These are phyloP conservation scores for Lasiosphaeris hirsuta DNA, from an alignment of 495 filamentous ascomycete genomes.

Conservation along the genomic window DNA sequence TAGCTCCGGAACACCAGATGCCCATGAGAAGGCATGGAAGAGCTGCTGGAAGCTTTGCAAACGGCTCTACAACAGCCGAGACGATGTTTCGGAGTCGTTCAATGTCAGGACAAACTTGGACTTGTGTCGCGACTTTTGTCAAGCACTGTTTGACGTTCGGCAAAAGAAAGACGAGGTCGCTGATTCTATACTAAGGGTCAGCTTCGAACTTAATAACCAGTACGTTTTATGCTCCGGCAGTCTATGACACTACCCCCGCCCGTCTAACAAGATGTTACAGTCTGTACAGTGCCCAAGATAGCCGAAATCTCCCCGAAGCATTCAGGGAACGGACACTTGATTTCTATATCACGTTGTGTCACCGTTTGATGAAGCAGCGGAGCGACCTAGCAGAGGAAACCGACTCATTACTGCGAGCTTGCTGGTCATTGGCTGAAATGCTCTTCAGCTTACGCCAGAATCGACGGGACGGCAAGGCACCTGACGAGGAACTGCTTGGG, in stretches of 20 bases:
- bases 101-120: constrained; percentile 77
- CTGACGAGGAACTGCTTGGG: constrained; percentile 79
- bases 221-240: constrained; percentile 19
- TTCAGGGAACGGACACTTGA: constrained; percentile 88
- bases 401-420: constrained; percentile 77
- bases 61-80: constrained; percentile 75
- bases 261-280: constrained; percentile 30
- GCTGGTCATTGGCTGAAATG: constrained; percentile 91
- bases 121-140: constrained; percentile 87
- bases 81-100: constrained; percentile 63
- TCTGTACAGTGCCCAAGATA: constrained; percentile 85
- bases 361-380: constrained; percentile 90
- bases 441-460: constrained; percentile 88
- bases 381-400: constrained; percentile 72
- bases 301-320: constrained; percentile 72
- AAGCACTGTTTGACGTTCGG: constrained; percentile 80
- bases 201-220: constrained; percentile 94
- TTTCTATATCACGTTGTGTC: constrained; percentile 90
- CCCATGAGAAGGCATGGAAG: constrained; percentile 83
- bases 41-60: constrained; percentile 90
- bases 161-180: constrained; percentile 68
- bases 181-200: constrained; percentile 83
- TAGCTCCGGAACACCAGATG: constrained; percentile 62
- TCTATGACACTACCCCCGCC: not conserved
- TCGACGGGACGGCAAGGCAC: constrained; percentile 63